Conservation (phyloP, 2,329 filamentous ascomycete genomes). For the Moelleriella libera region DNA sequence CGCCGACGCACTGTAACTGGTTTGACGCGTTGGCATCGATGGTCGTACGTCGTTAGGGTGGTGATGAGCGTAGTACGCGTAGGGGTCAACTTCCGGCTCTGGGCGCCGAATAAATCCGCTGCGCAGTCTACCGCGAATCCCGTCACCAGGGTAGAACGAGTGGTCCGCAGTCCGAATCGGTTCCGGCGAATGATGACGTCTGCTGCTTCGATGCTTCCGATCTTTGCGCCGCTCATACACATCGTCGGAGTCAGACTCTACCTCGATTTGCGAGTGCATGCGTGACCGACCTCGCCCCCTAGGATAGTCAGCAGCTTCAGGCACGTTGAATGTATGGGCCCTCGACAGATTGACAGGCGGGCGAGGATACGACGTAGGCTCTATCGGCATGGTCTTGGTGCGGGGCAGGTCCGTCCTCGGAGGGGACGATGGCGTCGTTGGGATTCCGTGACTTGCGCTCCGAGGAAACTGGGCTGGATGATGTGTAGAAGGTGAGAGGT, state of each 20-base stretch:
- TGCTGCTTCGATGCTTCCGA: slow-evolving; percentile 20
- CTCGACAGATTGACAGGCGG: slow-evolving; percentile 15
- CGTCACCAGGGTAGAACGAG: slow-evolving; percentile 16
- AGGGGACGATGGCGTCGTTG: slow-evolving; percentile 15
- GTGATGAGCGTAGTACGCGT: slow-evolving; percentile 10
- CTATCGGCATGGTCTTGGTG: slow-evolving; percentile 20
- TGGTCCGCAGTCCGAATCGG: slow-evolving; percentile 9
- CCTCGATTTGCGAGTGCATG: slow-evolving; percentile 19
- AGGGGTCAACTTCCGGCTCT: slow-evolving; percentile 10
- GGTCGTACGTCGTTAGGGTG: slow-evolving; percentile 15
- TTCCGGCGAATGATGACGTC: slow-evolving; percentile 20
- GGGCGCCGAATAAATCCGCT: slow-evolving; percentile 13
- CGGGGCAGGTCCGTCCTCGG: slow-evolving; percentile 17
- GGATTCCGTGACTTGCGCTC: slow-evolving; percentile 12
- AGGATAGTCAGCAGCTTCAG: slow-evolving; percentile 10
- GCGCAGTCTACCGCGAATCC: slow-evolving; percentile 12
- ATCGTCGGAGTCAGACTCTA: slow-evolving; percentile 20
- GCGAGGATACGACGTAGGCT: slow-evolving; percentile 11
- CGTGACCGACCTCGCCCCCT: slow-evolving; percentile 24
- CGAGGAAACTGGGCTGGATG: slow-evolving; percentile 10
- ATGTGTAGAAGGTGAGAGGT: slow-evolving; percentile 15
- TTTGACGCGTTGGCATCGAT: slow-evolving; percentile 15
- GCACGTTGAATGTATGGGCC: slow-evolving; percentile 18
- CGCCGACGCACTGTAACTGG: slow-evolving; percentile 14
- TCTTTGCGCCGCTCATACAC: slow-evolving; percentile 16